A percentile compares a stretch with the other conserved stretches of the same genome.
phyloP scores from a whole-genome alignment of 805 yeast genomes.

The Wickerhamomyces sydowiorum region DNA sequence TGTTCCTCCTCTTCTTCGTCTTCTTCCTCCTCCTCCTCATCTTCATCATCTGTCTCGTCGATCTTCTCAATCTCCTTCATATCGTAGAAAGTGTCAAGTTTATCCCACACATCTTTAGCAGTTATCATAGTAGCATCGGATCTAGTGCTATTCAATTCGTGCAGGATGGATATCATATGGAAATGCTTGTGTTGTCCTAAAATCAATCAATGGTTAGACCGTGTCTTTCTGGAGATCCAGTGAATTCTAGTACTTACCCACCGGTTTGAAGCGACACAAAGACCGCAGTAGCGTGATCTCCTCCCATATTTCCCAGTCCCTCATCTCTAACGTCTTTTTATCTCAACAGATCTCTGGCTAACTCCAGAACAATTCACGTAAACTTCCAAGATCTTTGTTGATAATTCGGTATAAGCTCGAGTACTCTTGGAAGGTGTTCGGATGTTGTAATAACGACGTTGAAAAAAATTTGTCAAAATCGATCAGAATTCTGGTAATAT shows the following conservation, averaged over 20 bases:
- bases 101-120: constrained; percentile 51
- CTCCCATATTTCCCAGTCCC: not conserved
- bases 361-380: no score
- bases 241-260: not conserved
- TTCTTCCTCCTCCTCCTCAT: not conserved
- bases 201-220: no score
- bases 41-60: not conserved
- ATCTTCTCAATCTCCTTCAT: constrained; percentile 51
- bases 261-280: not conserved
- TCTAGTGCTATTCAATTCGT: constrained; percentile 9
- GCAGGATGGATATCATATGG: constrained; percentile 30
- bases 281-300: not conserved
- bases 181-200: constrained; percentile 20
- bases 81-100: constrained; percentile 48
- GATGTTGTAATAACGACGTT: no score
- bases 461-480: no score
- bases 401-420: not conserved
- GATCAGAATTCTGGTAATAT: no score
- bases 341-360: no score
- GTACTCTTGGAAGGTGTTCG: no score
- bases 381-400: no score
- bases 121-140: constrained; percentile 30
- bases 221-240: not conserved
- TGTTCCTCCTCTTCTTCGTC: not conserved
- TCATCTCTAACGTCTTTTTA: not conserved